These are phyloP conservation scores for Penicillium simplicissimum DNA, from an alignment of 495 filamentous ascomycete species.

Conservation along the genomic window DNA sequence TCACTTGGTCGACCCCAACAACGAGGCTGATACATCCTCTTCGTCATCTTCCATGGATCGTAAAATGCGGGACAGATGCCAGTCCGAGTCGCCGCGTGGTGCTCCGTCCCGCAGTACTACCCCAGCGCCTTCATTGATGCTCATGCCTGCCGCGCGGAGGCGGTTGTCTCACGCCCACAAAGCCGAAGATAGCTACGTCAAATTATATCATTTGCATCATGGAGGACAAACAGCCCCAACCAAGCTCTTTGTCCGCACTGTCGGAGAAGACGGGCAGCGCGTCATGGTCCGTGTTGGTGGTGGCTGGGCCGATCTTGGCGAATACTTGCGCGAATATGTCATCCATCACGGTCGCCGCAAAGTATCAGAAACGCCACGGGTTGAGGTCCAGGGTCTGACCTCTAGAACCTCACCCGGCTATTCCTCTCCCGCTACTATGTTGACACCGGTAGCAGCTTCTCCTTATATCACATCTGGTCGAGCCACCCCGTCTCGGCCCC, in stretches of 20 bases:
- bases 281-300: conserved; percentile 98
- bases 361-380: conserved; percentile 43
- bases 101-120: conserved; percentile 46
- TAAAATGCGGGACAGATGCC: conserved; percentile 32
- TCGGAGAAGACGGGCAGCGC: conserved; percentile 85
- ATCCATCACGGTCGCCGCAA: conserved; percentile 72
- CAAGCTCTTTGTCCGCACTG: conserved; percentile 88
- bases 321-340: conserved; percentile 92
- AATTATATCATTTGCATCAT: conserved; percentile 90
- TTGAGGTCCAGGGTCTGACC: conserved; percentile 45
- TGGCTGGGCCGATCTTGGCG: conserved; percentile 92
- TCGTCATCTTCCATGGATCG: conserved; percentile 42
- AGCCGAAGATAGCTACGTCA: conserved; percentile 63
- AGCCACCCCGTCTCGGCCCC: conserved; percentile 37
- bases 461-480: conserved; percentile 27
- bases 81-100: conserved; percentile 41
- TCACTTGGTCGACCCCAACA: conserved; percentile 53
- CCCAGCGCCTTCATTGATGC: conserved; percentile 67
- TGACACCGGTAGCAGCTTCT: conserved; percentile 21
- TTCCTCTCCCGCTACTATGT: conserved; percentile 31
- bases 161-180: conserved; percentile 35
- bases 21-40: conserved; percentile 34
- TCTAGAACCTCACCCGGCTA: conserved; percentile 38
- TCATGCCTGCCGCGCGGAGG: conserved; percentile 59
- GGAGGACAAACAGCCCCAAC: conserved; percentile 79